These are phyloP conservation scores for Noccaea bulbosa DNA, from an alignment of 345 rosid genomes.

Conservation along the genomic window DNA sequence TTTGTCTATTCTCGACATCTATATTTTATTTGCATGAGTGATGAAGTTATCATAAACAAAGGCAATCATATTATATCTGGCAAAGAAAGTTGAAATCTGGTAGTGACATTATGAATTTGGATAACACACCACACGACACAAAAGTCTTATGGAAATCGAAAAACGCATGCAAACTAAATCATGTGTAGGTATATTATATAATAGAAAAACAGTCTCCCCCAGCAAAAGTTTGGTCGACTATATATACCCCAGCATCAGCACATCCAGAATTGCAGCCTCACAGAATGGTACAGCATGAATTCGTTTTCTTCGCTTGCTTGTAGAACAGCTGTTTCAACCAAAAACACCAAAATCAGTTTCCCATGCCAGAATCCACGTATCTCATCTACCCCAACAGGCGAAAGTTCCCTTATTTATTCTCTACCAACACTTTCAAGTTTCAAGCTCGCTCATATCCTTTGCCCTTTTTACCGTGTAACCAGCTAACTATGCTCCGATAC, in stretches of 20 bases:
- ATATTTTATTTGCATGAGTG: not conserved
- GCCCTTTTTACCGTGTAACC: not conserved
- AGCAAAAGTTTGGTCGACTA: conserved; percentile 37
- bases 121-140: conserved; percentile 31
- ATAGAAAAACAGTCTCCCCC: conserved; percentile 16
- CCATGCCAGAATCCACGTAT: not conserved
- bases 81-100: conserved; percentile 2
- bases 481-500: not conserved
- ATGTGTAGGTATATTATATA: not conserved
- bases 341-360: conserved; percentile 11
- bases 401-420: not conserved
- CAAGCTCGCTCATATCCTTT: not conserved
- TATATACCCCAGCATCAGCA: conserved; percentile 16
- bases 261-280: conserved; percentile 47
- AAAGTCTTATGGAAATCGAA: conserved; percentile 10
- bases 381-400: not conserved
- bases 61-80: not conserved
- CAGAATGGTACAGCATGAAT: conserved; percentile 88
- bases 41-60: not conserved
- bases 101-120: conserved; percentile 22
- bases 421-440: not conserved
- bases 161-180: conserved; percentile 34
- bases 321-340: conserved; percentile 88
- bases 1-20: not conserved
- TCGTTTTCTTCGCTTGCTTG: conserved; percentile 97